Base-by-base conservation (phyloP, 1,284 basidiomycete species). In the Austroboletus olivaceoglutinosus region DNA sequence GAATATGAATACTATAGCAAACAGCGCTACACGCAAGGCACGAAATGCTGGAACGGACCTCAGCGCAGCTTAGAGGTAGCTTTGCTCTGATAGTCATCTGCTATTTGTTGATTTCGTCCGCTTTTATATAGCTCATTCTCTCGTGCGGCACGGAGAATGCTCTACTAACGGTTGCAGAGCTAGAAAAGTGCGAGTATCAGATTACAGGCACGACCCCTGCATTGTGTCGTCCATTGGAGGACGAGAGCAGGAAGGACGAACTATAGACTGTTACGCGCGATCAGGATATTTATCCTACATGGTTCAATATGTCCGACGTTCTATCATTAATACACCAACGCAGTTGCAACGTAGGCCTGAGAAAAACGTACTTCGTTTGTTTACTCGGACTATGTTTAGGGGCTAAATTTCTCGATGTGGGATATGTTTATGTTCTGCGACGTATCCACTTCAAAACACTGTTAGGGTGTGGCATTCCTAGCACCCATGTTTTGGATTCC, bases 21-120 rank as follows among this genome's bases (percentile, higher is more conserved):
- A 59, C 92, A 96, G 65, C 70, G 83, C 15, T 98, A 98, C 73
- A 83, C 82, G 33, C 76, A 81, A 42, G 96, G 95, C 36, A 76
- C 89, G 2, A 85, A 86, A 66, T 99, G 96, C 76, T 99, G 96
- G 96, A 99, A 99, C 65, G 96, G 96, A 0, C 96, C 96, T 2
- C 81, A 89, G 58, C 84, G 93, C 19, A 92, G 81, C 58, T 83
- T 91, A 18, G 74, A 83, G 59, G 91, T 91, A 68, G 54, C 16
- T 18, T 75, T 71, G 22, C 48, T 45, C 5, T 21, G 16, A 41
- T 48, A 6, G 40, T 22, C 12, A 33, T 47, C 42, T 13, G 4
- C 38, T 50, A 18, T 41, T 45, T 33, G n/a, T 50, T 56, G 37
- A 45, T 45, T 19, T 36, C 30, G 6, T 48, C 1, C 7, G 39